Conservation (phyloP, 768 basidiomycete species). For the Mycena chlorophos region DNA sequence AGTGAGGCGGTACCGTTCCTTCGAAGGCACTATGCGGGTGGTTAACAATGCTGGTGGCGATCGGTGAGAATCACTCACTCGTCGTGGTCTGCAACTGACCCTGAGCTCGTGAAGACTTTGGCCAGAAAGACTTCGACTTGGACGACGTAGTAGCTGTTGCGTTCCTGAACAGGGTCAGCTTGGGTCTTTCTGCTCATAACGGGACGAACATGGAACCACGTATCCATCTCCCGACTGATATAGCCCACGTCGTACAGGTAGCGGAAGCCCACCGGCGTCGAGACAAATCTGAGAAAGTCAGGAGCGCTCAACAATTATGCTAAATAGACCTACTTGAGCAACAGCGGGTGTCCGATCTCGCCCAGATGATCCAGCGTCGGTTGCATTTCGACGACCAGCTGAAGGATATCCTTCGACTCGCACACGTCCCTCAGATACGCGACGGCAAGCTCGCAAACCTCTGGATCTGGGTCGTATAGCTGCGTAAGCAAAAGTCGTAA, state of each 20-base stretch:
- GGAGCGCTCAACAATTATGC: not conserved
- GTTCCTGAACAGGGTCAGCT: slow-evolving; percentile 60
- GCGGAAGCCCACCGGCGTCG: slow-evolving; percentile 87
- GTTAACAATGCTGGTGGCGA: not conserved
- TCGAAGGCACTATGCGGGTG: slow-evolving; percentile 62
- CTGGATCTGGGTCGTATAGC: slow-evolving; percentile 87
- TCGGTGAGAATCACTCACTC: slow-evolving; percentile 29
- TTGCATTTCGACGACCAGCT: slow-evolving; percentile 90
- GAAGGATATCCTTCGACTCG: slow-evolving; percentile 77
- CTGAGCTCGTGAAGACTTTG: slow-evolving; percentile 63
- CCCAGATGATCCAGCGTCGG: slow-evolving; percentile 95
- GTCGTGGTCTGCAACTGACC: slow-evolving; percentile 58
- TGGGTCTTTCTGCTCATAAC: slow-evolving; percentile 3
- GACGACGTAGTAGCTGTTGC: slow-evolving; percentile 90
- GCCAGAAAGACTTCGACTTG: slow-evolving; percentile 92
- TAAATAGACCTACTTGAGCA: slow-evolving; percentile 68
- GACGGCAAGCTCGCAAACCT: slow-evolving; percentile 90
- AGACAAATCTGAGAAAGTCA: slow-evolving; percentile 73
- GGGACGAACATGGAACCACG: slow-evolving; percentile 85
- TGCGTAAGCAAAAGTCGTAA: slow-evolving; percentile 91
- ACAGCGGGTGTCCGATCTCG: slow-evolving; percentile 83
- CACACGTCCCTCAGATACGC: slow-evolving; percentile 89
- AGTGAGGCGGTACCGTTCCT: slow-evolving; percentile 88
- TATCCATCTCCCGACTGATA: slow-evolving; percentile 92
- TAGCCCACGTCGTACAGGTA: slow-evolving; percentile 91